A percentile compares a stretch with the other conserved stretches of the same genome.
Evolutionary conservation across 2,329 filamentous ascomycete genomes (phyloP).

Genomic region (Cladosporium sp.): DNA sequence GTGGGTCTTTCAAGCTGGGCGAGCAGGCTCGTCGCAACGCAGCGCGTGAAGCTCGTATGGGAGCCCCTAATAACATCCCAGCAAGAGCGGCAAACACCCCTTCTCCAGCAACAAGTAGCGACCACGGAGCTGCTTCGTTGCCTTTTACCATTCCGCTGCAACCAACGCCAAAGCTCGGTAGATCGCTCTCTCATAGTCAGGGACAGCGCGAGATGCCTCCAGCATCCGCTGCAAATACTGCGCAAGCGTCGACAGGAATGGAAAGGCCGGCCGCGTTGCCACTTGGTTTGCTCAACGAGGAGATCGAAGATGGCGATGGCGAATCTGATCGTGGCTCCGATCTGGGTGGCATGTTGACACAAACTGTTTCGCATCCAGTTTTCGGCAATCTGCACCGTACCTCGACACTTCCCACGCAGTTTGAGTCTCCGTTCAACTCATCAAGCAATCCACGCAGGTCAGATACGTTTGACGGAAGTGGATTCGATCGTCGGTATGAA

Average conservation of each 20-base stretch:
- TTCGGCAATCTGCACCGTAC: conserved; percentile 36
- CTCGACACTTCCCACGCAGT: conserved; percentile 32
- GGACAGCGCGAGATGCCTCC: conserved; percentile 32
- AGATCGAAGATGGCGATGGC: conserved; percentile 15
- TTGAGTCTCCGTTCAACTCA: conserved; percentile 16
- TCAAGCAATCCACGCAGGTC: conserved; percentile 4
- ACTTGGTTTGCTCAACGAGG: conserved; percentile 22
- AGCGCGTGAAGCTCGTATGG: conserved; percentile 45
- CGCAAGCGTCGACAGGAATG: conserved; percentile 9
- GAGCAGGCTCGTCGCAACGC: conserved; percentile 34
- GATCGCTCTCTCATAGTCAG: conserved; percentile 92
- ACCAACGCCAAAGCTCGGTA: conserved; percentile 87
- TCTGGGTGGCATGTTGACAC: conserved; percentile 32
- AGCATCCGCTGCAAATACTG: conserved; percentile 6
- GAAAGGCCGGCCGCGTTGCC: conserved; percentile 16
- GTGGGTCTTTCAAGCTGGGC: conserved; percentile 38
- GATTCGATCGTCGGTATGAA: conserved; percentile 29
- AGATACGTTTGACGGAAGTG: conserved; percentile 13
- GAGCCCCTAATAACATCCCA: conserved; percentile 44
- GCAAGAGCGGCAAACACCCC: conserved; percentile 40
- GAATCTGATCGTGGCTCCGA: conserved; percentile 23
- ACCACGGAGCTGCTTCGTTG: conserved; percentile 57
- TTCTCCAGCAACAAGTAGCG: conserved; percentile 41
- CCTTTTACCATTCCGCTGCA: conserved; percentile 87
- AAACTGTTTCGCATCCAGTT: conserved; percentile 38